Evolutionary conservation across 2,329 filamentous ascomycete species (phyloP).

Genomic region (Chaetomium olivaceum): DNA sequence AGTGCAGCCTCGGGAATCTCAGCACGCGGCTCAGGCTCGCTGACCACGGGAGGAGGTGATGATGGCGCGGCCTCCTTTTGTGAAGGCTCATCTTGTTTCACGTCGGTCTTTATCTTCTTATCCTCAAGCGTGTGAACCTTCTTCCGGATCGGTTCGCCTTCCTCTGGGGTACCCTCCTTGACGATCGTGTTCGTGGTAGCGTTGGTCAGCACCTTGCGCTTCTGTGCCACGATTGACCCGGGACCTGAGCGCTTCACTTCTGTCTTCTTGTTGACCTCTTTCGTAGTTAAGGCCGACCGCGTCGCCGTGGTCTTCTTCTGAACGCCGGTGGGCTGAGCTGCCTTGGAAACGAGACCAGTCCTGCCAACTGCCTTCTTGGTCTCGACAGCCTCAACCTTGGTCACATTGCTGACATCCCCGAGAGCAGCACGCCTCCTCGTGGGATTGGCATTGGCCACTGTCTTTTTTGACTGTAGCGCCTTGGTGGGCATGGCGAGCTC

Average conservation of each 20-base stretch:
- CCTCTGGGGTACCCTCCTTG: slow-evolving; percentile 63
- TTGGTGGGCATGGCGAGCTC: slow-evolving; percentile 60
- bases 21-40: slow-evolving; percentile 36
- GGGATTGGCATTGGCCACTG: slow-evolving; percentile 41
- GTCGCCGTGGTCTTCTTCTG: slow-evolving; percentile 70
- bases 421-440: slow-evolving; percentile 78
- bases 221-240: slow-evolving; percentile 64
- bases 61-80: slow-evolving; percentile 33
- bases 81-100: slow-evolving; percentile 38
- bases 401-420: slow-evolving; percentile 93
- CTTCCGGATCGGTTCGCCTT: slow-evolving; percentile 69
- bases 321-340: slow-evolving; percentile 76
- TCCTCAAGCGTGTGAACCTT: slow-evolving; percentile 59
- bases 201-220: slow-evolving; percentile 62
- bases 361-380: slow-evolving; percentile 74
- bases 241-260: slow-evolving; percentile 73
- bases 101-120: slow-evolving; percentile 41
- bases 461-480: slow-evolving; percentile 70
- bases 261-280: slow-evolving; percentile 57
- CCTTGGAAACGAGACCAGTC: slow-evolving; percentile 73
- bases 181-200: slow-evolving; percentile 52
- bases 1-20: slow-evolving; percentile 46
- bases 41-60: slow-evolving; percentile 33
- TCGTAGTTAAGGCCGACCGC: slow-evolving; percentile 55
- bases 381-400: slow-evolving; percentile 70